Evolutionary conservation across 768 basidiomycete genomes (phyloP).

Genomic region (Collybia mongolica): DNA sequence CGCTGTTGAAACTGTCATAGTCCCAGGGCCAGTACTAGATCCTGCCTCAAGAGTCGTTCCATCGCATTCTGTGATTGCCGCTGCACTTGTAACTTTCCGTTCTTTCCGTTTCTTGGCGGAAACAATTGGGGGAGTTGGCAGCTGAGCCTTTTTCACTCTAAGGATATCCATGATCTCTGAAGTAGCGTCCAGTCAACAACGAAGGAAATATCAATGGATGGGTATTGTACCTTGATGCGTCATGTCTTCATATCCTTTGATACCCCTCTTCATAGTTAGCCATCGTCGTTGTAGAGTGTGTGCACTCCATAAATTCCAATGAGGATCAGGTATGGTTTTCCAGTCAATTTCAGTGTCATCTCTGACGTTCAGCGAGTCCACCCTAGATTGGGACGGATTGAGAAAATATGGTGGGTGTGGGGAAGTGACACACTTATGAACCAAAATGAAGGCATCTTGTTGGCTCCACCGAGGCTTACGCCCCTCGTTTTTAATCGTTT

Average conservation of each 20-base stretch:
- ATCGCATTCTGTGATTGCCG: slow-evolving; percentile 38
- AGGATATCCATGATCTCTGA: slow-evolving; percentile 83
- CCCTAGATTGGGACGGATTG: slow-evolving; percentile 34
- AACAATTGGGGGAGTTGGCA: slow-evolving; percentile 32
- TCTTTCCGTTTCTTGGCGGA: slow-evolving; percentile 35
- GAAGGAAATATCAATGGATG: too few species aligned
- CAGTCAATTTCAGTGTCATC: slow-evolving; percentile 87
- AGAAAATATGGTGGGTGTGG: slow-evolving; percentile 1
- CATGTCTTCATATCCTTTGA: slow-evolving; percentile 81
- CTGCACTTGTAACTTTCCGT: slow-evolving; percentile 54
- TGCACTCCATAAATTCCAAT: slow-evolving; percentile 86
- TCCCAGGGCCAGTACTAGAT: slow-evolving; percentile 30
- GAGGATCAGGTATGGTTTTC: slow-evolving; percentile 69
- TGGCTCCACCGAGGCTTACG: slow-evolving; percentile 70
- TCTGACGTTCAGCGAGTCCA: slow-evolving; percentile 70
- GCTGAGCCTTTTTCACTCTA: slow-evolving; percentile 67
- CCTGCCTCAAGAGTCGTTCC: slow-evolving; percentile 20
- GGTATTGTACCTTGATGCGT: slow-evolving; percentile 60
- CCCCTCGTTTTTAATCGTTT: slow-evolving; percentile 71
- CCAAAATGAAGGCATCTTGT: slow-evolving; percentile 75
- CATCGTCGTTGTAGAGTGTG: slow-evolving; percentile 79
- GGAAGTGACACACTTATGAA: slow-evolving; percentile 63
- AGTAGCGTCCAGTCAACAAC: too few species aligned
- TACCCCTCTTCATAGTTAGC: slow-evolving; percentile 73
- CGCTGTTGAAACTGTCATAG: slow-evolving; percentile 10